phyloP scores from a whole-genome alignment of 345 rosid genomes.

The Dovyalis caffra region DNA sequence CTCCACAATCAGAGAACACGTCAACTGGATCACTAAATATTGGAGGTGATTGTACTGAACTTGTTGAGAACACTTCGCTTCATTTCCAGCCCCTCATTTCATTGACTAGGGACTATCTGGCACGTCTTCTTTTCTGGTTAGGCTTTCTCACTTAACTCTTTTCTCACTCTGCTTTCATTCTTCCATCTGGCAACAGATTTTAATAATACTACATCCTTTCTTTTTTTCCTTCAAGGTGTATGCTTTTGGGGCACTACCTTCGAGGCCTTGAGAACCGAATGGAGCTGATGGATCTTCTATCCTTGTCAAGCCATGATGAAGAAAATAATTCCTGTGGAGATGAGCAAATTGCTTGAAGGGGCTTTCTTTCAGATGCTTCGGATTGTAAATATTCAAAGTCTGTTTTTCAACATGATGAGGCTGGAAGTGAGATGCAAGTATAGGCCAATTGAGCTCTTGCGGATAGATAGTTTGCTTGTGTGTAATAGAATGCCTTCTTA shows the following conservation, averaged over 20 bases:
- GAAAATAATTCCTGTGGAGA: constrained; percentile 39
- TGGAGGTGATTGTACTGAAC: constrained; percentile 61
- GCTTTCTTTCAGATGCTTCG: constrained; percentile 15
- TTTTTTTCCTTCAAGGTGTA: constrained; percentile 55
- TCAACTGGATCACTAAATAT: constrained; percentile 44
- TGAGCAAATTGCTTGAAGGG: constrained; percentile 35
- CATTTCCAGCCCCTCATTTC: constrained; percentile 82
- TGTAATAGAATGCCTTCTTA: constrained; percentile 20
- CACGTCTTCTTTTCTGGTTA: constrained; percentile 94
- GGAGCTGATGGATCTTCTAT: constrained; percentile 76
- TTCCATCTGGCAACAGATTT: not conserved
- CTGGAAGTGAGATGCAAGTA: constrained; percentile 13
- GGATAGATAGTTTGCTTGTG: constrained; percentile 19
- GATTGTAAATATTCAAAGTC: constrained; percentile 22
- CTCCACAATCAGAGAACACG: constrained; percentile 50
- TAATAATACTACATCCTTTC: not conserved
- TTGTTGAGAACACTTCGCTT: constrained; percentile 77
- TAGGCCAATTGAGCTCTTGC: constrained; percentile 4
- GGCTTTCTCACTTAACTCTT: constrained; percentile 4
- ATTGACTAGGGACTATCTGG: constrained; percentile 83
- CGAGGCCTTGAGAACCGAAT: constrained; percentile 84
- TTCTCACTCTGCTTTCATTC: not conserved
- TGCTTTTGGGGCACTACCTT: constrained; percentile 88
- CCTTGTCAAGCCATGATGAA: constrained; percentile 43
- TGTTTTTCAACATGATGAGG: constrained; percentile 22